Percentiles rank a stretch among this genome's conserved stretches.
These are phyloP conservation scores for Scutellaria minor DNA, from an alignment of 257 asterid species.

Conservation along the genomic window DNA sequence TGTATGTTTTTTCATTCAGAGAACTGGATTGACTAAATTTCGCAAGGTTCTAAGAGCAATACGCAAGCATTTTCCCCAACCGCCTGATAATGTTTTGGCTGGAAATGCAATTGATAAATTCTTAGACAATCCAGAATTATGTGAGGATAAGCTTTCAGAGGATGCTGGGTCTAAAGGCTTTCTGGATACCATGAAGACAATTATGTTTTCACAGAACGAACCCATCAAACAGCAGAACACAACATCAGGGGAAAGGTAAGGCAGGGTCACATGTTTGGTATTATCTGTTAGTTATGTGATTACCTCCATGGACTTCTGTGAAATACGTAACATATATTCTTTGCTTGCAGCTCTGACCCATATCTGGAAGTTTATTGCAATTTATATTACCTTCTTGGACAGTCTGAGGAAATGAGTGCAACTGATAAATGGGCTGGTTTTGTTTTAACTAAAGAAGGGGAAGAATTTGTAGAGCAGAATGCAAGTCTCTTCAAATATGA, in stretches of 20 bases:
- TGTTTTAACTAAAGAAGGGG: conserved; percentile 96
- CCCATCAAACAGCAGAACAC: conserved; percentile 54
- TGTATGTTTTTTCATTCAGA: conserved; percentile 54
- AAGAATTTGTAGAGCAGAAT: conserved; percentile 81
- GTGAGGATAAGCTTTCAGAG: conserved; percentile 86
- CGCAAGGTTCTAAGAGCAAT: conserved; percentile 93
- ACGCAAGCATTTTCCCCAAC: conserved; percentile 90
- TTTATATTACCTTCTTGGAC: conserved; percentile 87
- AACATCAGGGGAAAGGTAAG: conserved; percentile 63
- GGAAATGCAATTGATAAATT: conserved; percentile 91
- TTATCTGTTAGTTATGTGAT: conserved; percentile 34
- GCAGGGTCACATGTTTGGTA: background rate
- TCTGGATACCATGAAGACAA: conserved; percentile 67
- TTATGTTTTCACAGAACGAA: conserved; percentile 64
- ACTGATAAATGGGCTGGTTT: conserved; percentile 99
- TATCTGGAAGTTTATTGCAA: conserved; percentile 85
- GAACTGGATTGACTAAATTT: conserved; percentile 81
- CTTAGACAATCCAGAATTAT: conserved; percentile 83
- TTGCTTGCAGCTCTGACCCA: conserved; percentile 80
- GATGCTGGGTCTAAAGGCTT: conserved; percentile 83
- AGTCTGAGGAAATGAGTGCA: conserved; percentile 90
- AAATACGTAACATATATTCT: conserved; percentile 21
- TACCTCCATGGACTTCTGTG: conserved; percentile 32
- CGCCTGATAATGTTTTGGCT: conserved; percentile 78
- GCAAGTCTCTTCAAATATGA: conserved; percentile 94